Percentiles rank a stretch among this genome's conserved stretches.
phyloP scores from a whole-genome alignment of 169 alveolate species.

The Plasmodium adleri region DNA sequence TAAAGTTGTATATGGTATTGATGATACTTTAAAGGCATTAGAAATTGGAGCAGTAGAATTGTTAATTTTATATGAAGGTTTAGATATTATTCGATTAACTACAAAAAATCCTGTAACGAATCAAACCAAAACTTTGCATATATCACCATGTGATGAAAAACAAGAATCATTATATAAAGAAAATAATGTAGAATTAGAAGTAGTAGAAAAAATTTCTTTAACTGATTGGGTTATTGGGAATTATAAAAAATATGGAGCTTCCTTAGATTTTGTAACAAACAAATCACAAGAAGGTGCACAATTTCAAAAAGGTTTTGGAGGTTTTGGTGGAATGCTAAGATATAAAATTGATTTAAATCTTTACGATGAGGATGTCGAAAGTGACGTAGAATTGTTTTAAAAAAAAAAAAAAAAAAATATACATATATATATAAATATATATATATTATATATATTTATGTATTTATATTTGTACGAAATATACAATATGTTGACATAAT shows the following conservation, averaged over 20 bases:
- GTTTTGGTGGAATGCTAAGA: constrained; percentile 99
- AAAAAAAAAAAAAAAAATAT: not conserved
- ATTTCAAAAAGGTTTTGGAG: constrained; percentile 99
- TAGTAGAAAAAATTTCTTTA: constrained; percentile 91
- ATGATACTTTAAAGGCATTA: constrained; percentile 95
- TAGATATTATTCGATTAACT: constrained; percentile 89
- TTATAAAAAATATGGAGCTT: constrained; percentile 95
- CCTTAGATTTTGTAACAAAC: constrained; percentile 96
- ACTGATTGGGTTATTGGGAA: constrained; percentile 98
- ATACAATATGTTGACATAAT: not conserved
- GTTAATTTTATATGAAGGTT: constrained; percentile 95
- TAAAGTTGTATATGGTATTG: constrained; percentile 96
- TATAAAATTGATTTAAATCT: constrained; percentile 93
- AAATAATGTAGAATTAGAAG: constrained; percentile 92
- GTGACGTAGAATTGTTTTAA: constrained; percentile 56
- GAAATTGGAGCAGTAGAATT: constrained; percentile 97
- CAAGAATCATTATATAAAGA: constrained; percentile 81
- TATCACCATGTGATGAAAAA: constrained; percentile 85
- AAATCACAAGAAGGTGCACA: constrained; percentile 98
- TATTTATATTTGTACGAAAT: not conserved
- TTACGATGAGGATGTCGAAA: constrained; percentile 78
- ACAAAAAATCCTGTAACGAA: constrained; percentile 90
- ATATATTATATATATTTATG: not conserved
- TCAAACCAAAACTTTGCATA: constrained; percentile 85
- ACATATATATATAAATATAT: not conserved